phyloP scores from a whole-genome alignment of 2,329 filamentous ascomycete genomes.

The Aspergillus sp. region DNA sequence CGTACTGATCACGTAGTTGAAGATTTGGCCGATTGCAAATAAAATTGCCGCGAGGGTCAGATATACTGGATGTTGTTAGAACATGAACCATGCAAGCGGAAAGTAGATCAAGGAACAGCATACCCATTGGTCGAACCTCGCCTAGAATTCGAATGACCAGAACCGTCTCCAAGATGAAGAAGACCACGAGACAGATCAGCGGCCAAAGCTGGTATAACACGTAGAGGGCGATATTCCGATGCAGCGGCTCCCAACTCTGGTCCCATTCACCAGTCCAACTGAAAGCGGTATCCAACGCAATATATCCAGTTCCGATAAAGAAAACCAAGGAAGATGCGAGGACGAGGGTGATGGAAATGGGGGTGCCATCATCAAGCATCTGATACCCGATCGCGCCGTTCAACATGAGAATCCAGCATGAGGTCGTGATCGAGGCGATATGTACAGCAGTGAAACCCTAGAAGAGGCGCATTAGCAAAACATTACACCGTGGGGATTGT shows the following conservation, averaged over 20 bases:
- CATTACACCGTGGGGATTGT: neutral
- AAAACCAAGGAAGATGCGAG: constrained; percentile 60
- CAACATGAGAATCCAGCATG: constrained; percentile 81
- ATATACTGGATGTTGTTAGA: constrained; percentile 50
- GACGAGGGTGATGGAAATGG: constrained; percentile 70
- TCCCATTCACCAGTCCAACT: constrained; percentile 74
- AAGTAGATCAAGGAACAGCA: constrained; percentile 20
- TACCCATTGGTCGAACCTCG: constrained; percentile 81
- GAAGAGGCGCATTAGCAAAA: constrained; percentile 5
- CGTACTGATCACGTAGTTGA: constrained; percentile 88
- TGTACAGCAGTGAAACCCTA: constrained; percentile 85
- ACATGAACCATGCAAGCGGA: neutral
- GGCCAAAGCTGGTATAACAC: constrained; percentile 88
- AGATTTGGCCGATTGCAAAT: constrained; percentile 88
- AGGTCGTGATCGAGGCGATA: constrained; percentile 79
- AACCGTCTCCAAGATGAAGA: constrained; percentile 73
- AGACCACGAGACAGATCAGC: constrained; percentile 79
- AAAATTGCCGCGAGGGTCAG: constrained; percentile 64
- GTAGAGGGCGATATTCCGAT: constrained; percentile 78
- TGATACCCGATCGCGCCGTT: constrained; percentile 92
- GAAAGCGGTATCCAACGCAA: constrained; percentile 87
- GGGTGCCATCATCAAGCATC: constrained; percentile 84
- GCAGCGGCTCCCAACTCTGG: constrained; percentile 46
- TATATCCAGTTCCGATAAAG: constrained; percentile 88
- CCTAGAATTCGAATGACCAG: constrained; percentile 80